Conservation (phyloP, 768 basidiomycete species). For the Russula ochroleuca region DNA sequence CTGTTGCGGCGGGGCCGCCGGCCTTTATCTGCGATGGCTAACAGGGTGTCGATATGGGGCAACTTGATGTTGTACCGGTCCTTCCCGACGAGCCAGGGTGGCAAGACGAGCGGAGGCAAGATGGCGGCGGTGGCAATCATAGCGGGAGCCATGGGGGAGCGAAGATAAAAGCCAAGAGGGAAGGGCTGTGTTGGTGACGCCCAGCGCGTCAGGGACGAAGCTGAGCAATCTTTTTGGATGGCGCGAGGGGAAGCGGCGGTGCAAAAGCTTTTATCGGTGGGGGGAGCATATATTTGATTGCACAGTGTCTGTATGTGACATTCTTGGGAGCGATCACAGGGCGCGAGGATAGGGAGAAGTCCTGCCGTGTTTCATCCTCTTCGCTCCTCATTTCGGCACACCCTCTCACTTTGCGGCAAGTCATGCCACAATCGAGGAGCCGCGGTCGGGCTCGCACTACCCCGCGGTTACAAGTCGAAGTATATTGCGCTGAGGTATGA, state of each 20-base stretch:
- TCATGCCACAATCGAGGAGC: background rate
- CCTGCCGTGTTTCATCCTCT: background rate
- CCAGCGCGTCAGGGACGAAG: background rate
- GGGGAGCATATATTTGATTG: too few relatives aligned
- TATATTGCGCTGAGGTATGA: background rate
- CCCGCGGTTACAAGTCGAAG: too few relatives aligned
- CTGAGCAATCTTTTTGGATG: background rate
- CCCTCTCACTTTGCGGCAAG: conserved; percentile 1
- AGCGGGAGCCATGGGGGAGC: background rate
- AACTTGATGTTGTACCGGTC: conserved; percentile 10
- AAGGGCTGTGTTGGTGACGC: conserved; percentile 6
- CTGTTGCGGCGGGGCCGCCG: conserved; percentile 8
- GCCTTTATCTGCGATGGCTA: conserved; percentile 19
- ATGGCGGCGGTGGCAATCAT: background rate
- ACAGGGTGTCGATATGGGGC: conserved; percentile 12
- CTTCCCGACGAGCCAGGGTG: conserved; percentile 11
- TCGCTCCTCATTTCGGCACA: background rate
- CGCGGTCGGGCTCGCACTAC: too few relatives aligned
- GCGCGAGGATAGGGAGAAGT: conserved; percentile 8
- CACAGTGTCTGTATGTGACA: too few relatives aligned
- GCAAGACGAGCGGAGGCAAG: conserved; percentile 14
- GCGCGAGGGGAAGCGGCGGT: background rate
- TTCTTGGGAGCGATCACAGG: conserved; percentile 9
- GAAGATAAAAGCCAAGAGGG: background rate
- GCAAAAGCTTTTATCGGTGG: conserved; percentile 2